phyloP scores from a whole-genome alignment of 306 rosid species.

The Urtica urens region DNA sequence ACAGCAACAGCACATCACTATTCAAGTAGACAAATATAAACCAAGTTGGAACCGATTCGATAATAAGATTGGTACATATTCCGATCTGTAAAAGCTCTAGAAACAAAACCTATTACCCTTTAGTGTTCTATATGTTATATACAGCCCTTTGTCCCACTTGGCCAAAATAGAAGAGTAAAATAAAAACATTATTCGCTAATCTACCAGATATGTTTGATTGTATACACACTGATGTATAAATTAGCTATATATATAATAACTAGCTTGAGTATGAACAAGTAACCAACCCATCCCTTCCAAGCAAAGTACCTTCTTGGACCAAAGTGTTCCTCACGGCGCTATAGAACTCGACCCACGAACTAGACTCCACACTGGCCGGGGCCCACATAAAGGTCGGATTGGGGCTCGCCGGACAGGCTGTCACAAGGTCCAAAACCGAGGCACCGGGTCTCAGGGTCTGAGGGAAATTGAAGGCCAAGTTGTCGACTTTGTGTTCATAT shows the following conservation, averaged over 20 bases:
- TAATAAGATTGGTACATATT: slow-evolving; percentile 23
- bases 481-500: slow-evolving; percentile 84
- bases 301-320: slow-evolving; percentile 39
- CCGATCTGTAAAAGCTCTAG: slow-evolving; percentile 34
- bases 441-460: slow-evolving; percentile 45
- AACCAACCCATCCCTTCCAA: slow-evolving; percentile 60
- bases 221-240: slow-evolving; percentile 29
- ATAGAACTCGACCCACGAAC: slow-evolving; percentile 74
- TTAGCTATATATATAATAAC: too few species aligned
- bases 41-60: too few species aligned
- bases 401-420: slow-evolving; percentile 79
- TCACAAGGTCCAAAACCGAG: slow-evolving; percentile 75
- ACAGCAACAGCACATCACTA: too few species aligned
- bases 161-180: too few species aligned
- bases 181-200: slow-evolving; percentile 25
- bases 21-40: too few species aligned
- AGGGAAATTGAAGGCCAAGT: slow-evolving; percentile 85
- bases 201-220: slow-evolving; percentile 18
- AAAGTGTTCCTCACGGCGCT: slow-evolving; percentile 55
- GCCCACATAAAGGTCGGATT: slow-evolving; percentile 80
- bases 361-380: slow-evolving; percentile 45
- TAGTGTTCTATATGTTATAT: slow-evolving; percentile 30
- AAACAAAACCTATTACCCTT: slow-evolving; percentile 31
- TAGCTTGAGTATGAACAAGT: slow-evolving; percentile 46
- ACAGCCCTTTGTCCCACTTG: slow-evolving; percentile 31